Conservation (phyloP, 2,329 filamentous ascomycete species). For the Verticillium tricorpus region DNA sequence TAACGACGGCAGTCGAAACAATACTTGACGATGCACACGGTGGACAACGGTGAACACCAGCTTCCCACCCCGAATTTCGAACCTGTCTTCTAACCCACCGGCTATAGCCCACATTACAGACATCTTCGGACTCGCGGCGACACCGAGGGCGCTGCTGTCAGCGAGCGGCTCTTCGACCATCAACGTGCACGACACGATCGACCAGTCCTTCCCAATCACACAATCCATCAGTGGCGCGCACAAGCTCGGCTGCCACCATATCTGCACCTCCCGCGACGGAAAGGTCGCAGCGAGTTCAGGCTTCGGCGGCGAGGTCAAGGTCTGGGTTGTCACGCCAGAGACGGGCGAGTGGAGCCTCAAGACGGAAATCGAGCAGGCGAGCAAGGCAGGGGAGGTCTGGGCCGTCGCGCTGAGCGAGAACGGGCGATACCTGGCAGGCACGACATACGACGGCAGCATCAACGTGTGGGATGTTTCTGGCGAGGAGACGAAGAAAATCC, state of each 20-base stretch:
- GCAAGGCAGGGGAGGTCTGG: conserved; percentile 73
- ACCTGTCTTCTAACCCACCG: background rate
- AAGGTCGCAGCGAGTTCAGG: conserved; percentile 75
- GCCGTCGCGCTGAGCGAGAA: conserved; percentile 80
- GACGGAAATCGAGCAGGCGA: conserved; percentile 39
- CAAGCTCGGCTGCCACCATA: conserved; percentile 85
- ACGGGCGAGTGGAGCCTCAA: conserved; percentile 48
- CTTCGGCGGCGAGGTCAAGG: conserved; percentile 82
- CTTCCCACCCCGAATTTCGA: background rate
- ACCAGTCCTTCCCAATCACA: conserved; percentile 67
- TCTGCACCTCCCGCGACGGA: conserved; percentile 67
- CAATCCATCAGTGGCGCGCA: conserved; percentile 81
- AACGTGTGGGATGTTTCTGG: conserved; percentile 76
- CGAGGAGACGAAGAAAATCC: conserved; percentile 58
- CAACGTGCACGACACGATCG: conserved; percentile 70
- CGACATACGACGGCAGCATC: conserved; percentile 81
- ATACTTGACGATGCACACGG: conserved; percentile 89
- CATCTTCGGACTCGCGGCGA: conserved; percentile 79
- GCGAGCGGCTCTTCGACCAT: conserved; percentile 81
- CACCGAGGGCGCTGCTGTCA: conserved; percentile 69
- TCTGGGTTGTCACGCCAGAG: conserved; percentile 66
- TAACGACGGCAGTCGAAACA: conserved; percentile 77
- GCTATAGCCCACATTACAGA: conserved; percentile 71
- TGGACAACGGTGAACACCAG: conserved; percentile 67
- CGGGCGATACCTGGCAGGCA: conserved; percentile 79